Base-by-base conservation (phyloP, 148 eudicot genomes). In the Fallopia convolvulus region DNA sequence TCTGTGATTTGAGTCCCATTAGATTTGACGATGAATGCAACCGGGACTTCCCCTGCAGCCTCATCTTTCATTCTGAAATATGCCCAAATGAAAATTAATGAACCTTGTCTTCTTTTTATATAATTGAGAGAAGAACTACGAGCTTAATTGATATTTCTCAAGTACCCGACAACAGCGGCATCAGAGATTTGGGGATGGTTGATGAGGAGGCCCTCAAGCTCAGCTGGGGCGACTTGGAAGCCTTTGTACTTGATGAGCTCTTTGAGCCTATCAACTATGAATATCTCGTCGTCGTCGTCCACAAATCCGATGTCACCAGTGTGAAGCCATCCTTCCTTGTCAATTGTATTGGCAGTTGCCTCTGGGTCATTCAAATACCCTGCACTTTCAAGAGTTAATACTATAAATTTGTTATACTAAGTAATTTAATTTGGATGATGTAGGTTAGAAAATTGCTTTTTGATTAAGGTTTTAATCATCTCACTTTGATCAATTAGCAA, bases 151-250 rank as follows among this genome's bases (percentile, higher is more conserved):
- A 92, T 83, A 8, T 11, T 9, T 50, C 15, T 52, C 0, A 52
- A 52, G 18, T 85, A 93, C 98, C 94, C 90, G 3, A 93, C 94
- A 75, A 93, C 98, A 15, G 97, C 98, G 6, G 97, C 98, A 77
- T 93, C 98, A 1, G 88, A 79, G 68, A 93, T 93, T 39, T 74
- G 61, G 17, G 91, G 90, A 76, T 90, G 91, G 81, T 81, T 86
- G 33, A 93, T 81, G 30, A 93, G 88, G 81, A 93, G 86, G 56
- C 90, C 90, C 84, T 91, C 97, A 3, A 93, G 92, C 87, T 93
- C 97, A 17, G 98, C 98, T 0, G 98, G 98, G 80, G 98, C 82
- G 76, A 93, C 96, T 85, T 93, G 97, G 80, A 93, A 93, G 55
- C 96, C 97, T 76, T 93, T 93, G 84, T 82, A 93, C 76, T 93